phyloP scores from a whole-genome alignment of 23 red algal genomes.

The Chondrus crispus region DNA sequence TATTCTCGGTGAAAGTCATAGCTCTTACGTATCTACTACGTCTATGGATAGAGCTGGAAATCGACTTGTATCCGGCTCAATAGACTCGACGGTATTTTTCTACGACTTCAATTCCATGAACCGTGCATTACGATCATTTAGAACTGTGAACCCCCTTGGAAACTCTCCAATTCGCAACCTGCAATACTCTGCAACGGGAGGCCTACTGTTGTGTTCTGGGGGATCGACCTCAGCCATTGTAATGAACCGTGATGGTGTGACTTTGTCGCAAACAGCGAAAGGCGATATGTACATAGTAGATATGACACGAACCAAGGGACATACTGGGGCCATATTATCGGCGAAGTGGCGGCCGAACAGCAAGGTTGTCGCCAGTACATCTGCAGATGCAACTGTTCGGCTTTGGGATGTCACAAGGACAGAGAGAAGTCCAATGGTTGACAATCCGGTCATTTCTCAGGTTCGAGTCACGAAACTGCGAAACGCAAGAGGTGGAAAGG shows the following conservation, averaged over 20 bases:
- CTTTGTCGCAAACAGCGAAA: conserved; percentile 34
- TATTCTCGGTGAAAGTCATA: conserved; percentile 9
- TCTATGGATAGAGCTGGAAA: conserved; percentile 46
- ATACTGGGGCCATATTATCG: conserved; percentile 31
- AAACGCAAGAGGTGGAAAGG: conserved; percentile 6
- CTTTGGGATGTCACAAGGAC: conserved; percentile 37
- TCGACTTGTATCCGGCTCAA: conserved; percentile 46
- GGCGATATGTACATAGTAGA: conserved; percentile 73
- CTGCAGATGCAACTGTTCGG: conserved; percentile 48
- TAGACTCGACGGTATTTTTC: conserved; percentile 14
- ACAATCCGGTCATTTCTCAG: conserved; percentile 30
- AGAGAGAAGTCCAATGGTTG: neutral
- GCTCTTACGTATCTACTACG: conserved; percentile 40
- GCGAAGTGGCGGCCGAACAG: conserved; percentile 21
- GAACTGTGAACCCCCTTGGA: conserved; percentile 33
- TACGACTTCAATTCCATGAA: conserved; percentile 67
- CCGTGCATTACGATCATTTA: conserved; percentile 19
- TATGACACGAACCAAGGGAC: conserved; percentile 44
- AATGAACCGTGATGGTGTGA: conserved; percentile 19
- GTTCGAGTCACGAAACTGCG: conserved; percentile 39
- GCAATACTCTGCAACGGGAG: conserved; percentile 14
- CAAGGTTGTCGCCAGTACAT: conserved; percentile 5
- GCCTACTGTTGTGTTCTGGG: conserved; percentile 30
- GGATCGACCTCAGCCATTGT: conserved; percentile 32
- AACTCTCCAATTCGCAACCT: conserved; percentile 15